Evolutionary conservation across 2,329 filamentous ascomycete species (phyloP).

Genomic region (Tolypocladium ovalisporum): DNA sequence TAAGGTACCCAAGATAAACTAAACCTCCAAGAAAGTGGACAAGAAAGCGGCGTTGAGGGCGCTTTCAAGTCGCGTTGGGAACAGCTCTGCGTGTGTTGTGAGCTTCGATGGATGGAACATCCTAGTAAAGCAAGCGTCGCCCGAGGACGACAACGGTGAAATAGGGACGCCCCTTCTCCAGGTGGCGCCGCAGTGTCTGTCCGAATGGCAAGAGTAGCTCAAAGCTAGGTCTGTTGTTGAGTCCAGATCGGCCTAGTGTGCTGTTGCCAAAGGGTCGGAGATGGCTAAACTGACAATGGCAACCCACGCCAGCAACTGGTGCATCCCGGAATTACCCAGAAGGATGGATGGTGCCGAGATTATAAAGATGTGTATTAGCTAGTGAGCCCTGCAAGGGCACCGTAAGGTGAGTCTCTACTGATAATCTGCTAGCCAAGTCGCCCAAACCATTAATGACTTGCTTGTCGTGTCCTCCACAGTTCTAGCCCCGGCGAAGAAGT

Average conservation of each 20-base stretch:
- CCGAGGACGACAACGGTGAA: too few relatives aligned
- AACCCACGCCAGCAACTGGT: too few relatives aligned
- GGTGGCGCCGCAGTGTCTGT: neutral
- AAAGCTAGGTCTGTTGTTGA: neutral
- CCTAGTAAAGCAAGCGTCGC: too few relatives aligned
- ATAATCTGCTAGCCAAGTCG: neutral
- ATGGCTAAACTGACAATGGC: too few relatives aligned
- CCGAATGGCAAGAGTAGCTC: neutral
- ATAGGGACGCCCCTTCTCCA: neutral
- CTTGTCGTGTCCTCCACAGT: neutral
- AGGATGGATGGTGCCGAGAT: neutral
- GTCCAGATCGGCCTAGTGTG: neutral
- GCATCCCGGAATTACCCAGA: neutral
- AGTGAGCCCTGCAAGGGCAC: neutral
- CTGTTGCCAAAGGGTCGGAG: neutral
- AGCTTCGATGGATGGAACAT: too few relatives aligned
- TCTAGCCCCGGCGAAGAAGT: neutral
- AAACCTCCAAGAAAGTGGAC: too few relatives aligned
- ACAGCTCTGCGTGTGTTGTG: too few relatives aligned
- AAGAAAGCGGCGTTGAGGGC: too few relatives aligned
- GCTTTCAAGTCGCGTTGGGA: too few relatives aligned
- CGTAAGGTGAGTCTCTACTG: neutral
- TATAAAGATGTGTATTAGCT: neutral
- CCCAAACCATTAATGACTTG: neutral
- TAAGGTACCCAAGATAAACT: too few relatives aligned